Conservation (phyloP, 2,329 filamentous ascomycete genomes). For the Neospermospora avenae region DNA sequence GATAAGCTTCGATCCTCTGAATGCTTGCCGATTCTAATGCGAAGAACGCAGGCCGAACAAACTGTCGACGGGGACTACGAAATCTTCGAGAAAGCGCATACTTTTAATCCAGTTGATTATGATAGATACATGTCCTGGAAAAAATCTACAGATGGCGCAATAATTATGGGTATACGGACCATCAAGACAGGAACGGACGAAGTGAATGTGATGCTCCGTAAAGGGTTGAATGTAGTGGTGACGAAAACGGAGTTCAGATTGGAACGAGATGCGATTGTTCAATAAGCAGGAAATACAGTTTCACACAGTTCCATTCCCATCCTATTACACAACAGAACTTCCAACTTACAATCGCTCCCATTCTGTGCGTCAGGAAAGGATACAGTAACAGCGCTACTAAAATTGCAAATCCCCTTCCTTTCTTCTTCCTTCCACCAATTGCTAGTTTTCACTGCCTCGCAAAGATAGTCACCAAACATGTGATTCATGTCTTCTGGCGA, state of each 20-base stretch:
- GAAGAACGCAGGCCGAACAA: background rate
- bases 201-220: background rate
- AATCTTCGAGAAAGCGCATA: background rate
- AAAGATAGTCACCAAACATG: slow-evolving; percentile 15
- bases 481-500: slow-evolving; percentile 7
- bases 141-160: background rate
- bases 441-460: slow-evolving; percentile 10
- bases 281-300: background rate
- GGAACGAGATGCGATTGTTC: too few species aligned
- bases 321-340: background rate
- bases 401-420: background rate
- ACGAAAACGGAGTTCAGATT: background rate
- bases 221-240: background rate
- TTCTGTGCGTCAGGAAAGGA: background rate
- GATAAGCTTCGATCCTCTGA: background rate
- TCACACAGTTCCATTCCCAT: background rate
- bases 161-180: background rate
- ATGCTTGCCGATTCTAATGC: background rate
- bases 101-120: background rate
- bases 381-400: background rate
- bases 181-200: background rate
- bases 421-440: slow-evolving; percentile 1
- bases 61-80: background rate
- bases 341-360: background rate
- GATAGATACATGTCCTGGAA: background rate